phyloP scores from a whole-genome alignment of 2,329 filamentous ascomycete species.

The Emmonsiellopsis sp. region DNA sequence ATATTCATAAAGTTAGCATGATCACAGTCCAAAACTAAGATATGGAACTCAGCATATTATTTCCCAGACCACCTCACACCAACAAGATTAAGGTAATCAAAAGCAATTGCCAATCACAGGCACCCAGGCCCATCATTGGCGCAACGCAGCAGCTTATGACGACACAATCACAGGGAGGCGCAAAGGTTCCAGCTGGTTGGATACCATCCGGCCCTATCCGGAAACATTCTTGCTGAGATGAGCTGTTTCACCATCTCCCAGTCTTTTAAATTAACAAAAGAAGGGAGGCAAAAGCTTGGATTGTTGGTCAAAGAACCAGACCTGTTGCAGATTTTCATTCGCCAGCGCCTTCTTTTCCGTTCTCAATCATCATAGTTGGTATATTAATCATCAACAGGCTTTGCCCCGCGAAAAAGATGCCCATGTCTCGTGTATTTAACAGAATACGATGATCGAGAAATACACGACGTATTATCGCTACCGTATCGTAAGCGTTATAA shows the following conservation, averaged over 20 bases:
- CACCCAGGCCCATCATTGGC: neutral
- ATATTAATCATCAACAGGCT: no score
- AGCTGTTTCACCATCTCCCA: neutral
- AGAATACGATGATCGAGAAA: no score
- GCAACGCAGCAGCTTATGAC: neutral
- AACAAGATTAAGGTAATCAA: neutral
- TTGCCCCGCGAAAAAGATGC: no score
- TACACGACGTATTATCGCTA: no score
- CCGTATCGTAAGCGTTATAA: no score
- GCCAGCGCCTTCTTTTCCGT: neutral
- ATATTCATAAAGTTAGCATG: no score
- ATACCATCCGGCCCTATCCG: neutral
- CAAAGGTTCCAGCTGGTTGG: conserved; percentile 6
- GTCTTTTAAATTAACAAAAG: neutral
- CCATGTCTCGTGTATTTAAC: no score
- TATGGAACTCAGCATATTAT: no score
- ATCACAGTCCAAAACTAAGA: no score
- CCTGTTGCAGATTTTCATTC: neutral
- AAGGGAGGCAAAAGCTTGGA: neutral
- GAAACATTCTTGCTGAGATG: neutral
- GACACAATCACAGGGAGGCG: neutral
- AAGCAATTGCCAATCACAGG: neutral
- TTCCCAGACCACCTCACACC: no score
- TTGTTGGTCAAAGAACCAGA: neutral
- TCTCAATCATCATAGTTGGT: no score